Conservation (phyloP, 2,329 filamentous ascomycete genomes). For the Fusarium sp. region DNA sequence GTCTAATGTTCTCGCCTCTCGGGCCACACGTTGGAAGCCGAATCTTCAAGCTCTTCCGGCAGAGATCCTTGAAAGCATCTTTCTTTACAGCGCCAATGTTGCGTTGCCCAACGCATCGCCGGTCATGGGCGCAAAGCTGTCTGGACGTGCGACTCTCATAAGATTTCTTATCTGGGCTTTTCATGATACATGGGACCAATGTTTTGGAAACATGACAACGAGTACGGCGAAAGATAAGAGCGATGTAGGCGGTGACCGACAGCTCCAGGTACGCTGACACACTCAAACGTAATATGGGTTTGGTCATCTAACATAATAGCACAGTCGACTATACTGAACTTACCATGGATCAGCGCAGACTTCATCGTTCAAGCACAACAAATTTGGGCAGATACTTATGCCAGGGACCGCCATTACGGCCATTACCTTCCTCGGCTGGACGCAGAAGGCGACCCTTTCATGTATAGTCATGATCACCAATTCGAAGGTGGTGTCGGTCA, state of each 20-base stretch:
- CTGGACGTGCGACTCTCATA: constrained; percentile 54
- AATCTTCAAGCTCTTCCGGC: constrained; percentile 58
- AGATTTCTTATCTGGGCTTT: constrained; percentile 55
- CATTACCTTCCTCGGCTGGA: constrained; percentile 47
- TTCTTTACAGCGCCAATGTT: constrained; percentile 63
- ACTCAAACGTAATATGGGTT: neutral
- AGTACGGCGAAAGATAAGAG: constrained; percentile 7
- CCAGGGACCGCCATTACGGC: constrained; percentile 51
- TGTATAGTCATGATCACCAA: constrained; percentile 30
- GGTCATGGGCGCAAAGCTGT: constrained; percentile 61
- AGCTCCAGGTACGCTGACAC: constrained; percentile 57
- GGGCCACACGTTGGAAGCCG: constrained; percentile 43
- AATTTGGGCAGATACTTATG: constrained; percentile 58
- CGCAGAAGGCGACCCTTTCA: constrained; percentile 20
- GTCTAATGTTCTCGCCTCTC: constrained; percentile 48
- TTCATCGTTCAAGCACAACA: constrained; percentile 63
- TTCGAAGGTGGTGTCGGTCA: constrained; percentile 44
- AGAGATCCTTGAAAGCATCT: constrained; percentile 67
- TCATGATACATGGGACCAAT: constrained; percentile 55
- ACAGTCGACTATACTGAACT: constrained; percentile 59
- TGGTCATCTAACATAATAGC: constrained; percentile 12
- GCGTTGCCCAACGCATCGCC: constrained; percentile 60
- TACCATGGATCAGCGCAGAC: constrained; percentile 59
- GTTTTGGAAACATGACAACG: constrained; percentile 50
- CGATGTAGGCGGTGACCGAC: constrained; percentile 53